Evolutionary conservation across 106 monocot genomes (phyloP).

Genomic region (Dendrobium officinale): DNA sequence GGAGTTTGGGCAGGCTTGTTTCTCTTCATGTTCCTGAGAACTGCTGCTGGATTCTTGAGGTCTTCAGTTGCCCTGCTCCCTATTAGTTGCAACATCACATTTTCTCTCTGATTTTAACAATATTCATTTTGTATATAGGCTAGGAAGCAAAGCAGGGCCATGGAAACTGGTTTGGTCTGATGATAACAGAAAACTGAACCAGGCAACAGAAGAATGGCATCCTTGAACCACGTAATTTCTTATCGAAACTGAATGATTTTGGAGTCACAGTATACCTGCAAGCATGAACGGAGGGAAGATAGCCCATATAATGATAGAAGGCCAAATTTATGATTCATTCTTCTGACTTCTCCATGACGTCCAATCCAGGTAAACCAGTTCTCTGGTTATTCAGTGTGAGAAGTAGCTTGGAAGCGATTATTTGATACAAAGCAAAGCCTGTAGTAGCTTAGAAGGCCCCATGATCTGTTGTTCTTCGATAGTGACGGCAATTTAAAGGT

Average conservation of each 20-base stretch:
- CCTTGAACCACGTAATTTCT: background rate
- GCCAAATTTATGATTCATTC: background rate
- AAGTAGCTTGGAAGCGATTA: background rate
- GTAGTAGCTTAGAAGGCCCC: too few relatives aligned
- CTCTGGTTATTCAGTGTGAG: background rate
- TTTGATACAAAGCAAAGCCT: too few relatives aligned
- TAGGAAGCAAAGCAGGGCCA: slow-evolving; percentile 66
- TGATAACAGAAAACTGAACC: slow-evolving; percentile 1
- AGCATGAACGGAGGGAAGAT: background rate
- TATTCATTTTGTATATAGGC: slow-evolving; percentile 32
- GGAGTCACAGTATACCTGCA: too few relatives aligned
- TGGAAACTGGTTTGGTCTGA: slow-evolving; percentile 73
- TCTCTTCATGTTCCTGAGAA: slow-evolving; percentile 83
- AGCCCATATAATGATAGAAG: background rate
- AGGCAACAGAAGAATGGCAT: slow-evolving; percentile 13
- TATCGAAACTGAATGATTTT: background rate
- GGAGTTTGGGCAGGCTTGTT: slow-evolving; percentile 88
- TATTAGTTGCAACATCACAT: background rate
- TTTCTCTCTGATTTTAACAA: background rate
- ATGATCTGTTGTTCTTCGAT: background rate
- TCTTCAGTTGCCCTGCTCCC: slow-evolving; percentile 9
- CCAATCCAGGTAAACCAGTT: background rate
- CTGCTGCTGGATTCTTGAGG: slow-evolving; percentile 83
- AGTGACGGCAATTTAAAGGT: background rate
- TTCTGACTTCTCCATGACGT: background rate